Evolutionary conservation across 1,139 yeast species (phyloP).

Genomic region (Scheffersomyces illinoinensis): DNA sequence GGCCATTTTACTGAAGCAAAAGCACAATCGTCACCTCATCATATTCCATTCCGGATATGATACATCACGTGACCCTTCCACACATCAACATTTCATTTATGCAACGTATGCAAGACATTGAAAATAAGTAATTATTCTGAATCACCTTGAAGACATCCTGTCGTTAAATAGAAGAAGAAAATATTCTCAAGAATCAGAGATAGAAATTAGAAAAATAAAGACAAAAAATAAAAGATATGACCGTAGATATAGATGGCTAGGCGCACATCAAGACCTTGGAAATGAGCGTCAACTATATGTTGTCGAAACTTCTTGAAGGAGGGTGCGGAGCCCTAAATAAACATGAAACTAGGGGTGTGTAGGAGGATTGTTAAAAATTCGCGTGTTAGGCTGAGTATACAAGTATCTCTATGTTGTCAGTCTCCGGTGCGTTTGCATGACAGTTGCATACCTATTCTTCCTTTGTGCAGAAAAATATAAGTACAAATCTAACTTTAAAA

Average conservation of each 20-base stretch:
- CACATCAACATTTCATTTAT: background rate
- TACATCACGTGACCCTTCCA: background rate
- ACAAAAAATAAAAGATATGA: background rate
- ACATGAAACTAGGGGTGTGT: background rate
- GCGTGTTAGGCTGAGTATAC: background rate
- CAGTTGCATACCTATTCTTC: background rate
- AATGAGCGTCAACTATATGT: background rate
- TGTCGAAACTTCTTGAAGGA: background rate
- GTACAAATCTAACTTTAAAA: background rate
- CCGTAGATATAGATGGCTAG: background rate
- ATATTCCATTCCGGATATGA: background rate
- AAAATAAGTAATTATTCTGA: background rate
- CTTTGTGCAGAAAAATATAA: background rate
- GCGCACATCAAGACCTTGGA: background rate
- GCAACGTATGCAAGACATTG: background rate
- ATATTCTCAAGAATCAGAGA: background rate
- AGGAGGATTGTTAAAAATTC: background rate
- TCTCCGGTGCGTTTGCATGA: background rate
- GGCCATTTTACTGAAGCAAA: background rate
- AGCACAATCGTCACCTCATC: background rate
- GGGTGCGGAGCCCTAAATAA: background rate
- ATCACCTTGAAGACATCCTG: background rate
- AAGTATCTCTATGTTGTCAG: background rate
- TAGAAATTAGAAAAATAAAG: background rate
- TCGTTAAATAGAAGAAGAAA: background rate